Evolutionary conservation across 148 eudicot genomes (phyloP), one percentile per base, ranked within the genome.

Genomic region (Silene uniflora): DNA sequence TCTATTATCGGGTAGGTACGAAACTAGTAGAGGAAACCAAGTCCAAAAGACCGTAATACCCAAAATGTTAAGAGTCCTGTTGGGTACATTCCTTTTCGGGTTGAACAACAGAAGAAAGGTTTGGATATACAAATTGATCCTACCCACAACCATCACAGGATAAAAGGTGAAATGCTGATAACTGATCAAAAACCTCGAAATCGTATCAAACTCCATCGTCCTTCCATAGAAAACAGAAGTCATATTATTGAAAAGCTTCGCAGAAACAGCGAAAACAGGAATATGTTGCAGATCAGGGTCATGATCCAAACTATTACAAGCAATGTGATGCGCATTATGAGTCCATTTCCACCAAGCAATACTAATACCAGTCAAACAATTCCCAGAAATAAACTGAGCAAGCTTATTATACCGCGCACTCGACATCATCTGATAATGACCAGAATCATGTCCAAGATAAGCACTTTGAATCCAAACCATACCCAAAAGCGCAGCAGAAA

Each of bases 281-380:
- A 93, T 77, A 59, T 93, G 98, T 32, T 93, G 98, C 23, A 93
- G 86, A 78, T 93, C 98, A 1, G 98, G 98, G 68, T 93, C 98
- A 68, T 93, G 77, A 21, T 93, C 95, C 1, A 93, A 86, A 49
- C 97, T 91, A 75, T 93, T 93, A 71, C 88, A 84, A 3, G 95
- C 84, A 21, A 91, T 80, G 44, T 93, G 98, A 68, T 93, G 98
- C 7, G 98, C 97, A 70, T 93, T 93, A 52, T 93, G 98, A 5
- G 98, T 93, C 98, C 98, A 93, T 76, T 93, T 93, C 98, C 98
- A 93, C 98, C 98, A 93, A 42, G 98, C 98, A 74, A 93, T 93
- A 83, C 98, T 93, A 69, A 93, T 93, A 24, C 98, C 98, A 42
- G 98, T 91, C 0, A 93, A 52, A 62, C 98, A 93, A 81, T 93